Percentiles rank a stretch among this genome's conserved stretches.
These are phyloP conservation scores for Oidiodendron maius DNA, from an alignment of 495 filamentous ascomycete species.

Conservation along the genomic window DNA sequence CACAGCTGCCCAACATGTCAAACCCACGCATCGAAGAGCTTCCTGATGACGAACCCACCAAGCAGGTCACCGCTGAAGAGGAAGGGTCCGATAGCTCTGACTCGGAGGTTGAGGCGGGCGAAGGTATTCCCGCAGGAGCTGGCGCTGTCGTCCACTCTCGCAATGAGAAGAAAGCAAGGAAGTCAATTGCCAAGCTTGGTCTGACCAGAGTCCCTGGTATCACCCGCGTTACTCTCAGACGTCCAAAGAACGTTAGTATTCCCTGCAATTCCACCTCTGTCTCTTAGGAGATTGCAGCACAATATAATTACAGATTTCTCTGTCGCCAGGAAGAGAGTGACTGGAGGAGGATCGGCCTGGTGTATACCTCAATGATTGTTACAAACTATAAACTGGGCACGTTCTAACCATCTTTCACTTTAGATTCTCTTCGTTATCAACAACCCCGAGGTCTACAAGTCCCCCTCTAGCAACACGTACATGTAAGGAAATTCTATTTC, in stretches of 20 bases:
- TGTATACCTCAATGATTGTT: too few species aligned
- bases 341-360: neutral
- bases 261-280: neutral
- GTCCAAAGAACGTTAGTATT: slow-evolving; percentile 91
- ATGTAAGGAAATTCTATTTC: slow-evolving; percentile 59
- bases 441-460: slow-evolving; percentile 98
- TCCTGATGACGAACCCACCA: slow-evolving; percentile 73
- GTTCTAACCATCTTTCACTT: too few species aligned
- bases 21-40: slow-evolving; percentile 98
- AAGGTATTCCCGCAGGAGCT: slow-evolving; percentile 67
- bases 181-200: slow-evolving; percentile 96
- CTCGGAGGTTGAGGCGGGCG: slow-evolving; percentile 65
- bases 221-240: slow-evolving; percentile 92
- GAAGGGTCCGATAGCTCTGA: slow-evolving; percentile 67
- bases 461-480: slow-evolving; percentile 96
- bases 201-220: slow-evolving; percentile 95
- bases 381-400: too few species aligned
- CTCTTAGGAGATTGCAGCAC: neutral
- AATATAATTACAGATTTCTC: neutral
- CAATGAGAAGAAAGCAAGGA: slow-evolving; percentile 99
- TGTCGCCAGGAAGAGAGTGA: neutral
- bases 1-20: slow-evolving; percentile 62
- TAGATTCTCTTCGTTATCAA: slow-evolving; percentile 99
- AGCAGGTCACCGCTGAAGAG: slow-evolving; percentile 75
- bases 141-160: slow-evolving; percentile 90